phyloP scores from a whole-genome alignment of 305 asterid species.

The Lippia alba region DNA sequence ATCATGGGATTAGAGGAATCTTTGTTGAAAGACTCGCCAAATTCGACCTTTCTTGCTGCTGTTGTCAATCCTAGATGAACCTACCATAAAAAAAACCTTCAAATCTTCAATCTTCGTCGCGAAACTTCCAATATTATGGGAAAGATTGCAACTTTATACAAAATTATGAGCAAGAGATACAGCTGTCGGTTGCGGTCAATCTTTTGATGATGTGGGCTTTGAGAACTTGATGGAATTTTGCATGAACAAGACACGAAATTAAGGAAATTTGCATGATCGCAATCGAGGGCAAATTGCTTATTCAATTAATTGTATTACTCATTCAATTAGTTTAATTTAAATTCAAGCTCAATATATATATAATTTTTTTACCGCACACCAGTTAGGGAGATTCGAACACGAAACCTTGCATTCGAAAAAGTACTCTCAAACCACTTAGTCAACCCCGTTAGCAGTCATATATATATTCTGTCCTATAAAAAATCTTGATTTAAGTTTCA shows the following conservation, averaged over 20 bases:
- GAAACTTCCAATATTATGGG: conserved; percentile 18
- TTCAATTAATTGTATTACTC: neutral
- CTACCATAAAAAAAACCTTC: conserved; percentile 41
- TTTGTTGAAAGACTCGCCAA: conserved; percentile 33
- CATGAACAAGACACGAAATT: neutral
- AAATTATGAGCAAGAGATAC: neutral
- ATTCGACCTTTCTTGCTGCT: conserved; percentile 53
- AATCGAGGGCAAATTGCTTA: neutral
- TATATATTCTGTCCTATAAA: too few species aligned
- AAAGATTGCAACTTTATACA: neutral
- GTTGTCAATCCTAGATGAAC: conserved; percentile 51
- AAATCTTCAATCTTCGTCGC: neutral
- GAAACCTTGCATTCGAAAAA: too few species aligned
- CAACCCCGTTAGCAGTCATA: too few species aligned
- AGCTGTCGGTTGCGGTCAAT: neutral
- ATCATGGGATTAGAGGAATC: conserved; percentile 32
- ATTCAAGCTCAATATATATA: too few species aligned
- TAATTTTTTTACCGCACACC: too few species aligned
- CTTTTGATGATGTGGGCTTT: conserved; percentile 11
- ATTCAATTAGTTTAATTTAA: too few species aligned
- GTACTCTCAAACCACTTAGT: too few species aligned
- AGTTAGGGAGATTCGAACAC: too few species aligned
- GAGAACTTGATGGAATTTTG: conserved; percentile 18
- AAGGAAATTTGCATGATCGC: conserved; percentile 4
- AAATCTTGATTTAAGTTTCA: too few species aligned